Percentiles rank a stretch among this genome's conserved stretches.
phyloP scores from a whole-genome alignment of 345 rosid species.

The Alliaria petiolata region DNA sequence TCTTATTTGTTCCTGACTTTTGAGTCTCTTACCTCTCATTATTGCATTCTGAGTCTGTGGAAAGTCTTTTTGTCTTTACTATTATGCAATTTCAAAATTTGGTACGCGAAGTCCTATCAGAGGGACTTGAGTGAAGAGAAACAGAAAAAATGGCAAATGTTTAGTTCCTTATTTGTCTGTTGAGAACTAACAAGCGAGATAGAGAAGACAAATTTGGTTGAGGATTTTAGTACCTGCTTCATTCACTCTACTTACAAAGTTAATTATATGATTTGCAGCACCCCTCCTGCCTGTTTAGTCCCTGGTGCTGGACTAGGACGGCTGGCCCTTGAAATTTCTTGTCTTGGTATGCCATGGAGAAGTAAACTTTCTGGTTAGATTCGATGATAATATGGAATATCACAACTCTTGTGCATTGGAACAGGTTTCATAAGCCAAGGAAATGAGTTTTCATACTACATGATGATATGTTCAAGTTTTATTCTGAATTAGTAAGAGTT shows the following conservation, averaged over 20 bases:
- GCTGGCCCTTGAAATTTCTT: conserved; percentile 92
- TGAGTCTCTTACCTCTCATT: conserved; percentile 5
- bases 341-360: conserved; percentile 57
- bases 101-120: background rate
- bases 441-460: conserved; percentile 97
- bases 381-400: background rate
- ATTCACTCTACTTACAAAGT: conserved; percentile 18
- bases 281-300: conserved; percentile 90
- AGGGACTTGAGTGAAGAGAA: background rate
- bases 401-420: conserved; percentile 17
- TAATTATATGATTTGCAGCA: conserved; percentile 30
- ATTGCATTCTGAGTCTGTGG: background rate
- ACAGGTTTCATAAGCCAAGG: conserved; percentile 98
- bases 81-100: background rate
- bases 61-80: background rate
- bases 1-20: background rate
- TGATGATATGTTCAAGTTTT: conserved; percentile 99
- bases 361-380: background rate
- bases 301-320: conserved; percentile 99
- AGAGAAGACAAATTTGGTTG: background rate
- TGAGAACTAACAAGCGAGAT: background rate
- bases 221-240: background rate
- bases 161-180: background rate
- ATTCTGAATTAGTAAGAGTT: conserved; percentile 83
- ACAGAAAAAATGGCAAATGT: background rate